Conservation (phyloP, 805 yeast genomes). For the Kodamaea neixiangensis region DNA sequence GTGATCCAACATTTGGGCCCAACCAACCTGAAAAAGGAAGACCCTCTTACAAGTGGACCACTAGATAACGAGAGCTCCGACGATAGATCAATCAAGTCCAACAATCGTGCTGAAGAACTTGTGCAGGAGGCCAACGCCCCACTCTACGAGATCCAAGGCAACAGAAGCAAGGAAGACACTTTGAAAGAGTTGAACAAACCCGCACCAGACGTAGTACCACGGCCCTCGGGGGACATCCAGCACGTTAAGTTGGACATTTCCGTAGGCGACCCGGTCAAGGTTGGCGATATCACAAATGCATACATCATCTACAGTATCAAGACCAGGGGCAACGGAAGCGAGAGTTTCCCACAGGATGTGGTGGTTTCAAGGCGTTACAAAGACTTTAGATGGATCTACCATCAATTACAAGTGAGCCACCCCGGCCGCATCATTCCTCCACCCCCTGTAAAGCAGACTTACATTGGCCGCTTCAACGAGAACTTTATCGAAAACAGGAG, state of each 20-base stretch:
- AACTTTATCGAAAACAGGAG: slow-evolving; percentile 87
- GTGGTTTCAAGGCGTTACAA: slow-evolving; percentile 80
- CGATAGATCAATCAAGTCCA: slow-evolving; percentile 21
- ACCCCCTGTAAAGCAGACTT: slow-evolving; percentile 95
- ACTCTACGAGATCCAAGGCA: slow-evolving; percentile 42
- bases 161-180: slow-evolving; percentile 18
- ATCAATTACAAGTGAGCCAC: slow-evolving; percentile 80
- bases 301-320: slow-evolving; percentile 85
- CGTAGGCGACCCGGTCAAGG: slow-evolving; percentile 89
- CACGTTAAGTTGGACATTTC: slow-evolving; percentile 55
- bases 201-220: slow-evolving; percentile 5
- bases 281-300: slow-evolving; percentile 86
- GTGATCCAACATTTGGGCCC: slow-evolving; percentile 31
- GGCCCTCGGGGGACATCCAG: slow-evolving; percentile 14
- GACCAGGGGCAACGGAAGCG: slow-evolving; percentile 42
- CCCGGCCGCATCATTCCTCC: slow-evolving; percentile 88
- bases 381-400: slow-evolving; percentile 93
- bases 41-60: slow-evolving; percentile 12
- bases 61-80: slow-evolving; percentile 13
- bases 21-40: slow-evolving; percentile 5
- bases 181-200: slow-evolving; percentile 1
- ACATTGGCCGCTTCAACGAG: slow-evolving; percentile 87
- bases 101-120: slow-evolving; percentile 32
- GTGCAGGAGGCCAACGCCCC: slow-evolving; percentile 55
- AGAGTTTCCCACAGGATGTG: slow-evolving; percentile 16